These are phyloP conservation scores for Ramalina peruviana DNA, from an alignment of 495 filamentous ascomycete genomes.

Conservation along the genomic window DNA sequence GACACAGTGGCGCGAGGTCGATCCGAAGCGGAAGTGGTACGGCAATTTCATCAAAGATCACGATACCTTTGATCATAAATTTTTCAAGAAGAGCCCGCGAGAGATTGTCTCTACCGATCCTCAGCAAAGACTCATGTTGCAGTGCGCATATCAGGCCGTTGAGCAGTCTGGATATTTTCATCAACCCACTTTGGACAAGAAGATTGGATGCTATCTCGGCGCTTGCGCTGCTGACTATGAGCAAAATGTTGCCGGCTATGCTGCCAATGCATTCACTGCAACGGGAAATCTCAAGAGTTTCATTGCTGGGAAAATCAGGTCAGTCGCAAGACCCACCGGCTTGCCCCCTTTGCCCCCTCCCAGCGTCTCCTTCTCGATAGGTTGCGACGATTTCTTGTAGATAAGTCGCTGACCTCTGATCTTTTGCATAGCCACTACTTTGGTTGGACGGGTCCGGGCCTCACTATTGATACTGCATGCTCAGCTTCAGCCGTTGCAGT, in stretches of 20 bases:
- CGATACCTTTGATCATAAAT: conserved; percentile 36
- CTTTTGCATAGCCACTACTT: conserved; percentile 16
- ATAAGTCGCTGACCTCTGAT: conserved; percentile 21
- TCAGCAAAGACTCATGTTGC: conserved; percentile 29
- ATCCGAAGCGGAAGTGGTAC: conserved; percentile 25
- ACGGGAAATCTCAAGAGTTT: conserved; percentile 25
- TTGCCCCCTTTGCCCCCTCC: no score
- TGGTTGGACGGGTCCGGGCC: conserved; percentile 33
- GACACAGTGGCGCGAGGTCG: conserved; percentile 20
- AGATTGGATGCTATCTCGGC: conserved; percentile 23
- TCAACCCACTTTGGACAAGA: conserved; percentile 13
- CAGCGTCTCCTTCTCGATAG: no score
- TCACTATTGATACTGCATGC: conserved; percentile 35
- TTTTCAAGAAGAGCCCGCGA: conserved; percentile 36
- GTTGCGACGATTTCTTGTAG: no score
- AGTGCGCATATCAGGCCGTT: not conserved
- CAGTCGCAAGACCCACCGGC: no score
- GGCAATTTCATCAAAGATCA: conserved; percentile 32
- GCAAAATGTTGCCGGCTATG: conserved; percentile 24
- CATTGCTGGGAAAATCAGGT: conserved; percentile 12
- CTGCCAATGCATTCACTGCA: conserved; percentile 25
- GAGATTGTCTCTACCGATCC: conserved; percentile 37
- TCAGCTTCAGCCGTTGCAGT: conserved; percentile 30
- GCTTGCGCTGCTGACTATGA: conserved; percentile 22
- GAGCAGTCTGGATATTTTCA: not conserved